Evolutionary conservation across 441 rosid genomes (phyloP).

Genomic region (Gossypium aridum): DNA sequence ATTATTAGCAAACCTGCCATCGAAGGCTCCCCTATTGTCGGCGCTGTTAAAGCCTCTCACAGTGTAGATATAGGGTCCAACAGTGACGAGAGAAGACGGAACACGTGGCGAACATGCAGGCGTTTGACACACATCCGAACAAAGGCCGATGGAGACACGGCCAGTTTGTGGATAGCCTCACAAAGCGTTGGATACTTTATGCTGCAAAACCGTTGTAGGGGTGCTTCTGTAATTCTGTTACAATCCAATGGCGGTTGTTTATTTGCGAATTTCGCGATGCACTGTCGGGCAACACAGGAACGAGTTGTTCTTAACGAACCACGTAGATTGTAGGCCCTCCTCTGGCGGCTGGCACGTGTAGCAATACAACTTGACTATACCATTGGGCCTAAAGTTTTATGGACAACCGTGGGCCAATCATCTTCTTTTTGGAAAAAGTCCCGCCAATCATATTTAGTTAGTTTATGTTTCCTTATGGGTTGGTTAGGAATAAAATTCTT

Average conservation of each 20-base stretch:
- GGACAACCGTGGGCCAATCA: no score
- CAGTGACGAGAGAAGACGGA: background rate
- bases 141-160: background rate
- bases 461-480: no score
- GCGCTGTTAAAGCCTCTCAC: background rate
- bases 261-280: background rate
- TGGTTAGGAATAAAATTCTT: no score
- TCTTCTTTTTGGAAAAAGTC: background rate
- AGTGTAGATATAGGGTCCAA: no score
- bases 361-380: background rate
- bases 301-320: background rate
- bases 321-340: background rate
- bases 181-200: background rate
- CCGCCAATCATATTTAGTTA: background rate
- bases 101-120: background rate
- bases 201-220: background rate
- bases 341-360: conserved; percentile 1
- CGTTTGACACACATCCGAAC: background rate
- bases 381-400: background rate
- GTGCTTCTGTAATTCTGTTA: background rate
- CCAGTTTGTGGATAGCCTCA: background rate
- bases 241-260: background rate
- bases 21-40: background rate
- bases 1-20: conserved; percentile 5
- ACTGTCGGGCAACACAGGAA: background rate